Base-by-base conservation (phyloP, 1,284 basidiomycete genomes). In the Coniferiporia sulphurascens region DNA sequence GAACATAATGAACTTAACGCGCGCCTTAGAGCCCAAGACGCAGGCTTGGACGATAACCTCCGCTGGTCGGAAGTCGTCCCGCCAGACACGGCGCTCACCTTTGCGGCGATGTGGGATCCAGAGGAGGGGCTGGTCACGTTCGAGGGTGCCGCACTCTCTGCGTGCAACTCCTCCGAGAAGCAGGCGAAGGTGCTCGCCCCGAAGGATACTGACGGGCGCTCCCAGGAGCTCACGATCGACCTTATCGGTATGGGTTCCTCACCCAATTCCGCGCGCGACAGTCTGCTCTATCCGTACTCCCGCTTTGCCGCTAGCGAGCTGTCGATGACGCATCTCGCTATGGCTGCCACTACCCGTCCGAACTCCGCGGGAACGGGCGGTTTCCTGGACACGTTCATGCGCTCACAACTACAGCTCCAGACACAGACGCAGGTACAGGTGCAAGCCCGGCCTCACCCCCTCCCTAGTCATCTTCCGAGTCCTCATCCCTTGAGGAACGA, bases 21-120 rank as follows among this genome's bases (percentile, higher is more conserved):
- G 19, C 17, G 21, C 17, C n/a, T 19, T 15, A 22, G 21, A 5
- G 8, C 48, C 15, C 10, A n/a, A 12, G 38, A 8, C 38, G 38
- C 7, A 12, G 38, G 38, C 38, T 3, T 15, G n/a, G 36, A 46
- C 15, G 48, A 15, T 54, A 63, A 62, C 43, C 72, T 69, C 53
- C 76, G 78, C 44, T 84, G 82, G 82, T 83, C 82, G 10, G 77
- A 82, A 45, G 69, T 83, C 55, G 72, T 82, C 9, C 81, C 82
- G 19, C 80, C 82, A 4, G 77, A 79, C 58, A 73, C 78, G 27
- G 81, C 77, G 2, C 72, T 84, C 62, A 81, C 78, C 8, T 84
- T 84, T 64, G 82, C 81, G 4, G 81, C 82, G 6, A 70, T 84
- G 44, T 84, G 79, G 78, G 82, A 84, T 62, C 76, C 78, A 3